Base-by-base conservation (phyloP, 2,329 filamentous ascomycete species). In the Neofusicoccum parvum region DNA sequence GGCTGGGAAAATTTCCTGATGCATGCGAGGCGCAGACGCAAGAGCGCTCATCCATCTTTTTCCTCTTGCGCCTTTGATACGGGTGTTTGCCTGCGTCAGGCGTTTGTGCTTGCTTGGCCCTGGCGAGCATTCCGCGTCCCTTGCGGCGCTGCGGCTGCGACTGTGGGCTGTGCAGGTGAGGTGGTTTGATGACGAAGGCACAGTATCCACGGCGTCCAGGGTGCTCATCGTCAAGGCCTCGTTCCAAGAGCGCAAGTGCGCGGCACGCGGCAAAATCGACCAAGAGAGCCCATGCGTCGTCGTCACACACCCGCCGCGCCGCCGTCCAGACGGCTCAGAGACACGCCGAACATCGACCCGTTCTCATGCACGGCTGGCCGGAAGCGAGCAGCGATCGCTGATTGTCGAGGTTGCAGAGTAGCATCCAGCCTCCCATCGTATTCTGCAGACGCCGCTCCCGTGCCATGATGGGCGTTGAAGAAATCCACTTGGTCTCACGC, bases 131-230 rank as follows among this genome's bases (percentile, higher is more conserved):
- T 39, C 6, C 27, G 9, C n/a, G 50, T 17, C n/a, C 9, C 27
- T 5, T 51, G 20, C 23, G 32, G 48, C 48, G 17, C 20, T 39
- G 37, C 17, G 5, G 27, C 5, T 32, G 27, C 37, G 3, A 39
- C 11, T 39, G 54, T 34, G 39, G 54, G 39, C 54, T 46, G 54
- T 46, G 54, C 54, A 32, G 27, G 27, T 32, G 11, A 43, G 14
- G 36, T 56, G 51, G 51, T 59, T 59, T 59, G 54, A 59, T 59
- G 27, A 59, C 54, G 39, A 36, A 45, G 39, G 39, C 54, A 56
- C 17, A 15, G 51, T 27, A 56, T 23, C 51, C 51, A 39, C 51
- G 51, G 36, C 11, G 37, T 43, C 23, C 53, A 46, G 54, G 39
- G 54, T 58, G 23, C 6, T 36, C 17, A 41, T 15, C 17, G 50